Evolutionary conservation across 495 filamentous ascomycete species (phyloP).

Genomic region (Staphylotrichum tortipilum): DNA sequence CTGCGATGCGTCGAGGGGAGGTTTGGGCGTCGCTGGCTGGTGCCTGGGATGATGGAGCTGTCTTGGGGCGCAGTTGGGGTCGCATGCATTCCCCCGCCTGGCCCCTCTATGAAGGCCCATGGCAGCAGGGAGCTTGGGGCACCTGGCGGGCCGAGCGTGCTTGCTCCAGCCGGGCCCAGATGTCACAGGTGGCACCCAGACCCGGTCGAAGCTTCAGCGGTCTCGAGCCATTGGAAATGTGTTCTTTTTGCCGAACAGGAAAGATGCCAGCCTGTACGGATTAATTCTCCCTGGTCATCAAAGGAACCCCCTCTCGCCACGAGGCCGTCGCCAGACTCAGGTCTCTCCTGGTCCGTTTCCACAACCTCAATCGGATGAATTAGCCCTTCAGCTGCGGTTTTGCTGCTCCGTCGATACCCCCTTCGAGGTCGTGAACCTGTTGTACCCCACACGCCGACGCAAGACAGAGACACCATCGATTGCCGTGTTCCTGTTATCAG

Average conservation of each 20-base stretch:
- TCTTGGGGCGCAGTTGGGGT: no score
- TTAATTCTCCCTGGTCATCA: conserved; percentile 5
- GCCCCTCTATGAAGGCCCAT: no score
- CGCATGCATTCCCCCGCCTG: no score
- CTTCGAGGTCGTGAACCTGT: background rate
- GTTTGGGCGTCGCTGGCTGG: no score
- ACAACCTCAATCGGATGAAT: conserved; percentile 2
- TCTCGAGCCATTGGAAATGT: conserved; percentile 29
- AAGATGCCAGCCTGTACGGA: conserved; percentile 31
- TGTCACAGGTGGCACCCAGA: conserved; percentile 14
- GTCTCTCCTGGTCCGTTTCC: background rate
- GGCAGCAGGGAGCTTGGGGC: conserved; percentile 25
- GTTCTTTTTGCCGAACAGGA: conserved; percentile 34
- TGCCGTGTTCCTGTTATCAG: background rate
- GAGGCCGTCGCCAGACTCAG: background rate
- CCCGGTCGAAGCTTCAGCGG: conserved; percentile 4
- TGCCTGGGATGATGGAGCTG: no score
- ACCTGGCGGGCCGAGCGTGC: conserved; percentile 6
- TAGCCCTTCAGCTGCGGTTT: background rate
- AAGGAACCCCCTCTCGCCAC: background rate
- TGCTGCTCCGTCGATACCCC: background rate
- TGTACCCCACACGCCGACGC: background rate
- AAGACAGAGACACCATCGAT: background rate
- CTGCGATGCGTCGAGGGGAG: no score
- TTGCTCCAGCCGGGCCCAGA: conserved; percentile 17